A percentile compares a stretch with the other conserved stretches of the same genome.
phyloP scores from a whole-genome alignment of 2,329 filamentous ascomycete species.

The Myrmaecium sp. region DNA sequence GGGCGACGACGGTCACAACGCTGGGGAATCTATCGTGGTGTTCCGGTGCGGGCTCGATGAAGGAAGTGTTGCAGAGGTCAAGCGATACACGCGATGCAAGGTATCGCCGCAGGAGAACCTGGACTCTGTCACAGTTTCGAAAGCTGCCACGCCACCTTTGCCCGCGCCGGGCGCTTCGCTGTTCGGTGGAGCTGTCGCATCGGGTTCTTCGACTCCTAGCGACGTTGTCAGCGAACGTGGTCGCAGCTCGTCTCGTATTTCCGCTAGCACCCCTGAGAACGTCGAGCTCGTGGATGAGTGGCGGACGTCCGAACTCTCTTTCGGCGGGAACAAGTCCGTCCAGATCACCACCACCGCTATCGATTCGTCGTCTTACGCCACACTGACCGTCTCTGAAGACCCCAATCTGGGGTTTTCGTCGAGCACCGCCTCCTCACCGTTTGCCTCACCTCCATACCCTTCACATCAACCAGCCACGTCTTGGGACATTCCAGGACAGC shows the following conservation, averaged over 20 bases:
- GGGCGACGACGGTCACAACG: conserved; percentile 56
- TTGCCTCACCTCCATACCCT: conserved; percentile 35
- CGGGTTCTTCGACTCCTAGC: conserved; percentile 6
- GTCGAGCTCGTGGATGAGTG: conserved; percentile 40
- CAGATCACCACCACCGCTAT: conserved; percentile 54
- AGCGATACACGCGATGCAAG: conserved; percentile 40
- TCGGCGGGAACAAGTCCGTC: conserved; percentile 41
- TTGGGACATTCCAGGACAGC: conserved; percentile 63
- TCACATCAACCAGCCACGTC: conserved; percentile 26
- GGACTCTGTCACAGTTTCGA: conserved; percentile 9
- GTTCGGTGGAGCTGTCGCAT: conserved; percentile 29
- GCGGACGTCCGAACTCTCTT: conserved; percentile 42
- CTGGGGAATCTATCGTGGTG: conserved; percentile 62
- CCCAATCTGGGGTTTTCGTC: conserved; percentile 45
- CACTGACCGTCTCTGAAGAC: conserved; percentile 61
- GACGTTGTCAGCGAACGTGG: conserved; percentile 8
- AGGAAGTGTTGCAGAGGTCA: conserved; percentile 33
- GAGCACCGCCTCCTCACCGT: conserved; percentile 36
- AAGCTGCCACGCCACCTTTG: conserved; percentile 7
- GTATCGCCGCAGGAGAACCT: conserved; percentile 17
- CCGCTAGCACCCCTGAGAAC: conserved; percentile 21
- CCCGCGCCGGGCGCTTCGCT: conserved; percentile 23
- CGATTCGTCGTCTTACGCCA: conserved; percentile 58
- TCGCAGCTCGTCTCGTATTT: conserved; percentile 16
- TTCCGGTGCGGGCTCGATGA: conserved; percentile 56